Evolutionary conservation across 257 asterid species (phyloP).

Genomic region (Apocynum venetum): DNA sequence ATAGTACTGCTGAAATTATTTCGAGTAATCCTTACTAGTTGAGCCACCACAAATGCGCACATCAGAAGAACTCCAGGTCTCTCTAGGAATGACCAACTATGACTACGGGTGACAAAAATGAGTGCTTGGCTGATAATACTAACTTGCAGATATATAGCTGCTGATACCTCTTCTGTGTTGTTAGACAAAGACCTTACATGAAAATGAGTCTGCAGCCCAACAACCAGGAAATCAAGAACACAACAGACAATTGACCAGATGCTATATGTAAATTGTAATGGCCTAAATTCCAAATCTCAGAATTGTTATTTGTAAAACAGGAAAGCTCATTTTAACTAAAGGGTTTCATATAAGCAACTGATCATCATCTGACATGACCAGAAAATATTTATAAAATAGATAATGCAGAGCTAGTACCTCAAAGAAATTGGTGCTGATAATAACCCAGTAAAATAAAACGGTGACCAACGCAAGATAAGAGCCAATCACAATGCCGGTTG

Average conservation of each 20-base stretch:
- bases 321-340: neutral
- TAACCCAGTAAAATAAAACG: slow-evolving; percentile 26
- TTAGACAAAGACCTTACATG: slow-evolving; percentile 24
- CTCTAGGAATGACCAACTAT: slow-evolving; percentile 32
- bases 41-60: slow-evolving; percentile 31
- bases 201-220: slow-evolving; percentile 21
- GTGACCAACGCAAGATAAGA: slow-evolving; percentile 27
- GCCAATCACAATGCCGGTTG: slow-evolving; percentile 29
- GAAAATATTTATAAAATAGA: neutral
- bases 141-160: slow-evolving; percentile 34
- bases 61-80: slow-evolving; percentile 30
- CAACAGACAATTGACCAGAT: neutral
- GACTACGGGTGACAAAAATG: slow-evolving; percentile 28
- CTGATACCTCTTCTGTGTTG: slow-evolving; percentile 21
- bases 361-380: neutral
- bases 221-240: neutral
- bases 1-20: neutral
- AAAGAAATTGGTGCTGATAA: slow-evolving; percentile 16
- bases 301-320: neutral
- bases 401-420: slow-evolving; percentile 11
- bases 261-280: neutral
- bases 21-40: slow-evolving; percentile 17
- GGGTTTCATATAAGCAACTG: neutral
- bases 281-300: neutral
- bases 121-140: slow-evolving; percentile 31